Conservation (phyloP, 345 rosid genomes). For the Sapria himalayana region DNA sequence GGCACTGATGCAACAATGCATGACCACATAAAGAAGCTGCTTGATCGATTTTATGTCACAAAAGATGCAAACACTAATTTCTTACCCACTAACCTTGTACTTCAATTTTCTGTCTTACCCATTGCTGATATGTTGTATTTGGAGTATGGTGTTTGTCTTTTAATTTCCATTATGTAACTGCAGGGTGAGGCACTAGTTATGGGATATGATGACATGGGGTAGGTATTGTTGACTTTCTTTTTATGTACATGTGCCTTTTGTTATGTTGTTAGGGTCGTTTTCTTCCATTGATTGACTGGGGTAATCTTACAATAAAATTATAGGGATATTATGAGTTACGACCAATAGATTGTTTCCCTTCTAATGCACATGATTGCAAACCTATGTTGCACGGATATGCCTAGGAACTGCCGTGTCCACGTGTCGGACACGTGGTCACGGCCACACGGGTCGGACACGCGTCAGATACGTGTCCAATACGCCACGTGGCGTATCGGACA, state of each 20-base stretch:
- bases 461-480: too few species aligned
- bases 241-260: too few species aligned
- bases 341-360: too few species aligned
- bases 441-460: too few species aligned
- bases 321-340: too few species aligned
- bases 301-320: too few species aligned
- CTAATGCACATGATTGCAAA: too few species aligned
- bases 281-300: neutral
- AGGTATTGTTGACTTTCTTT: slow-evolving; percentile 15
- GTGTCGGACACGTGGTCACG: too few species aligned
- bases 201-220: slow-evolving; percentile 99
- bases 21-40: slow-evolving; percentile 91
- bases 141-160: neutral
- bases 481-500: too few species aligned
- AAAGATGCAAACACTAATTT: slow-evolving; percentile 74
- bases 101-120: neutral
- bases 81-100: slow-evolving; percentile 83
- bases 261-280: neutral
- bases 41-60: slow-evolving; percentile 83
- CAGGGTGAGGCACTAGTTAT: slow-evolving; percentile 97
- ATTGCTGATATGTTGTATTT: neutral
- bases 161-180: slow-evolving; percentile 12
- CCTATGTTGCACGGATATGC: too few species aligned
- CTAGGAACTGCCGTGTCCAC: too few species aligned
- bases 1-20: slow-evolving; percentile 99